Percentiles rank a stretch among this genome's conserved stretches.
phyloP scores from a whole-genome alignment of 495 filamentous ascomycete species.

The Penicillium taxi region DNA sequence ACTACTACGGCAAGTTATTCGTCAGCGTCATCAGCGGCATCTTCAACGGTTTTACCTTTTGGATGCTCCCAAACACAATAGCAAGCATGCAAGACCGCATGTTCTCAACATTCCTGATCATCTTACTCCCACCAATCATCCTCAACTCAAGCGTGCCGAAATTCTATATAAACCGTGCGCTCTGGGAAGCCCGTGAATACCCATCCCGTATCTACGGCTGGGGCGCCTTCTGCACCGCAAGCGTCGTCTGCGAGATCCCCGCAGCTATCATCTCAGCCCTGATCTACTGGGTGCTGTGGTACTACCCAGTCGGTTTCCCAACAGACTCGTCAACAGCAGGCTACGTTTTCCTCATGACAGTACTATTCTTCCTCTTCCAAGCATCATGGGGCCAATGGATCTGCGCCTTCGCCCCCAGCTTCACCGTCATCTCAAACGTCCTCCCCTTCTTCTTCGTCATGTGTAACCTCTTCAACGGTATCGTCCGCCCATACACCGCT shows the following conservation, averaged over 20 bases:
- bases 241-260: constrained; percentile 71
- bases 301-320: constrained; percentile 67
- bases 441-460: constrained; percentile 61
- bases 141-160: constrained; percentile 76
- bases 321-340: constrained; percentile 55
- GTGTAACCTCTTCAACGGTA: constrained; percentile 70
- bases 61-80: constrained; percentile 56
- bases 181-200: constrained; percentile 71
- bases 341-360: constrained; percentile 76
- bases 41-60: constrained; percentile 86
- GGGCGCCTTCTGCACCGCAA: constrained; percentile 73
- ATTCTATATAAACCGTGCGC: constrained; percentile 67
- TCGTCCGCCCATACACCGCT: constrained; percentile 54
- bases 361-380: constrained; percentile 76
- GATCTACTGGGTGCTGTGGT: constrained; percentile 74
- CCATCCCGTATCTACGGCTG: constrained; percentile 74
- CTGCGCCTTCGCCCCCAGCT: constrained; percentile 68
- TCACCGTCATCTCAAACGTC: constrained; percentile 72
- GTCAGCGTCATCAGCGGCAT: constrained; percentile 59
- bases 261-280: constrained; percentile 53
- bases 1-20: constrained; percentile 70
- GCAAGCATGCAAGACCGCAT: constrained; percentile 72
- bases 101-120: constrained; percentile 69
- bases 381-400: constrained; percentile 80
- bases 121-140: constrained; percentile 64